These are phyloP conservation scores for Coemansia sp. DNA, from an alignment of 192 early-diverging fungal species.

Conservation along the genomic window DNA sequence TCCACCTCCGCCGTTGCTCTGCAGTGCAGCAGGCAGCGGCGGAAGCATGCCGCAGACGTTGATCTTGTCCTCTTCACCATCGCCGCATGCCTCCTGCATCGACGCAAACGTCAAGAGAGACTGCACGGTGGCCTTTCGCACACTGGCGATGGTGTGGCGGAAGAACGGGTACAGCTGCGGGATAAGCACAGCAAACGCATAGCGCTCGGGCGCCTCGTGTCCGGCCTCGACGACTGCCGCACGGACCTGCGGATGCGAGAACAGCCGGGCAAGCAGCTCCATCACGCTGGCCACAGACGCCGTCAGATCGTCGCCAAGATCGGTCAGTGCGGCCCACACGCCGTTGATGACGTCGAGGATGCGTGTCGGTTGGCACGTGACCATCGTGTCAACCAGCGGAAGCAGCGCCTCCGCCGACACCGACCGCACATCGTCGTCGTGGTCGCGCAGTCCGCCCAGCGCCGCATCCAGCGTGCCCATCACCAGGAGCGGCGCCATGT, in stretches of 20 bases:
- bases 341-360: slow-evolving; percentile 75
- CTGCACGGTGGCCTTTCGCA: slow-evolving; percentile 80
- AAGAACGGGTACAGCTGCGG: slow-evolving; percentile 94
- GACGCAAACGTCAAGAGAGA: slow-evolving; percentile 71
- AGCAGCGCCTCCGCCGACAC: slow-evolving; percentile 89
- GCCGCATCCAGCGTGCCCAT: slow-evolving; percentile 77
- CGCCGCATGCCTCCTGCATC: slow-evolving; percentile 32
- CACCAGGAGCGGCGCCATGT: slow-evolving; percentile 78
- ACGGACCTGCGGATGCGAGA: slow-evolving; percentile 52
- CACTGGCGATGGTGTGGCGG: slow-evolving; percentile 84
- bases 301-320: slow-evolving; percentile 89
- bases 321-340: slow-evolving; percentile 88
- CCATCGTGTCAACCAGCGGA: slow-evolving; percentile 81
- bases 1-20: slow-evolving; percentile 39
- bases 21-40: slow-evolving; percentile 59
- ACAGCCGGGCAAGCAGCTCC: slow-evolving; percentile 86
- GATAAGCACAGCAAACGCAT: slow-evolving; percentile 61
- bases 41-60: slow-evolving; percentile 12
- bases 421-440: slow-evolving; percentile 93
- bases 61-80: neutral
- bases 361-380: slow-evolving; percentile 63
- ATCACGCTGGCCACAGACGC: slow-evolving; percentile 89
- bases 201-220: slow-evolving; percentile 7
- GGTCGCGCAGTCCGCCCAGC: slow-evolving; percentile 79
- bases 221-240: slow-evolving; percentile 18